A percentile compares a stretch with the other conserved stretches of the same genome.
These are phyloP conservation scores for Colletotrichum truncatum DNA, from an alignment of 2,329 filamentous ascomycete species.

Conservation along the genomic window DNA sequence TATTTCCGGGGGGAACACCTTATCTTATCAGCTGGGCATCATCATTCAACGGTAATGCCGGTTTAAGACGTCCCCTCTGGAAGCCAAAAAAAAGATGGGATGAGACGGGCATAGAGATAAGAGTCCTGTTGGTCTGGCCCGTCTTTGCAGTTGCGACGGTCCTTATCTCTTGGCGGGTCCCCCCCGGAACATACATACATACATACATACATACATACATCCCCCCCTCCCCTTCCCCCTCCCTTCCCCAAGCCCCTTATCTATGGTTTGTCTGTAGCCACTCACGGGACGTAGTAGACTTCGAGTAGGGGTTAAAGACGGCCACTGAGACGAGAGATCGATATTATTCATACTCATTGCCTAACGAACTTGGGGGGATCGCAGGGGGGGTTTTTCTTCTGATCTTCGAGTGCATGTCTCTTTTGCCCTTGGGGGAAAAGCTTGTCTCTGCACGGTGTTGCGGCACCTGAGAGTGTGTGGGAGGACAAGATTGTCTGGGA, in stretches of 20 bases:
- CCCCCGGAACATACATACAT: not conserved
- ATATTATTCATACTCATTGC: conserved; percentile 6
- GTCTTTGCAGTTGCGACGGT: not conserved
- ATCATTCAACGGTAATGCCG: not conserved
- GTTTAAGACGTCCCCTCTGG: not conserved
- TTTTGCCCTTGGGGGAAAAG: not conserved
- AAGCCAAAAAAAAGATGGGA: not conserved
- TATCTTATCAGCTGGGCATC: conserved; percentile 24
- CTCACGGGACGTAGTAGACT: not conserved
- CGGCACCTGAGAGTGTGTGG: not conserved
- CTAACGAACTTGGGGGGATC: not conserved
- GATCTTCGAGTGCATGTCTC: too few relatives aligned
- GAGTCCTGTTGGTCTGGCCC: not conserved
- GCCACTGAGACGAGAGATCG: not conserved
- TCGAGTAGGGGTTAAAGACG: not conserved
- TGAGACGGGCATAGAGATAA: conserved; percentile 15
- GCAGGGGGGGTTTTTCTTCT: not conserved
- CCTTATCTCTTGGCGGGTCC: conserved; percentile 30
- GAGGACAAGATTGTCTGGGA: conserved; percentile 3
- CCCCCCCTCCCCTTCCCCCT: not conserved
- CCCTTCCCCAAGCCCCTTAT: conserved; percentile 10
- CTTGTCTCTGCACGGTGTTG: conserved; percentile 9
- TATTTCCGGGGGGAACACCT: not conserved
- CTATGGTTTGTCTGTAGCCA: not conserved
- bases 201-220: too few relatives aligned